These are phyloP conservation scores for Phytophthora sp. DNA, from an alignment of 352 stramenopile genomes.

Conservation along the genomic window DNA sequence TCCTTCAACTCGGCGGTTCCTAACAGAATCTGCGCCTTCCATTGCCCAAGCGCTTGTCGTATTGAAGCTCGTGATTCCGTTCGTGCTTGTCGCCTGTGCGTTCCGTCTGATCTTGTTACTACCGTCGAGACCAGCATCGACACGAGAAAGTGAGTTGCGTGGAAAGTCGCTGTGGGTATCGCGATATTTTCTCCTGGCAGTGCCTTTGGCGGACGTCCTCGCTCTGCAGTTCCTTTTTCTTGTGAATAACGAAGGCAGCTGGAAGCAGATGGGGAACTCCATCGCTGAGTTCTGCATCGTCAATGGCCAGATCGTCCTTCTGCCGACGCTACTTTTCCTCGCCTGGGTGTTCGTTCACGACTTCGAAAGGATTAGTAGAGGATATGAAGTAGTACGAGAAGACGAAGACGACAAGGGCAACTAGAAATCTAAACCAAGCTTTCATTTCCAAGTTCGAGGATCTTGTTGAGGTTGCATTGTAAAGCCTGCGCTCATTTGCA, in stretches of 20 bases:
- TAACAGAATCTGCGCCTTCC: slow-evolving; percentile 66
- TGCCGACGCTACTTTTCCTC: slow-evolving; percentile 64
- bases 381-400: slow-evolving; percentile 14
- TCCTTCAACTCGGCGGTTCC: slow-evolving; percentile 76
- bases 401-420: slow-evolving; percentile 24
- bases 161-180: slow-evolving; percentile 25
- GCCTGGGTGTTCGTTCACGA: slow-evolving; percentile 41
- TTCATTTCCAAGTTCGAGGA: background rate
- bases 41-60: slow-evolving; percentile 71
- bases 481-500: slow-evolving; percentile 53
- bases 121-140: slow-evolving; percentile 16
- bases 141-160: slow-evolving; percentile 13
- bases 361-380: slow-evolving; percentile 20
- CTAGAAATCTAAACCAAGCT: slow-evolving; percentile 8
- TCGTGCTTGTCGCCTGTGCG: slow-evolving; percentile 67
- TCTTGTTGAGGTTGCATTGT: too few relatives aligned
- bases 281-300: slow-evolving; percentile 85
- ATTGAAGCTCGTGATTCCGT: slow-evolving; percentile 79
- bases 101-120: slow-evolving; percentile 61
- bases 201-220: slow-evolving; percentile 67
- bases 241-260: slow-evolving; percentile 82
- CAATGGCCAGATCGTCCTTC: slow-evolving; percentile 75
- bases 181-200: slow-evolving; percentile 62
- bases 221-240: slow-evolving; percentile 81
- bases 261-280: slow-evolving; percentile 88